These are phyloP conservation scores for Strobilomyces echinocephalus DNA, from an alignment of 768 basidiomycete genomes.

Conservation along the genomic window DNA sequence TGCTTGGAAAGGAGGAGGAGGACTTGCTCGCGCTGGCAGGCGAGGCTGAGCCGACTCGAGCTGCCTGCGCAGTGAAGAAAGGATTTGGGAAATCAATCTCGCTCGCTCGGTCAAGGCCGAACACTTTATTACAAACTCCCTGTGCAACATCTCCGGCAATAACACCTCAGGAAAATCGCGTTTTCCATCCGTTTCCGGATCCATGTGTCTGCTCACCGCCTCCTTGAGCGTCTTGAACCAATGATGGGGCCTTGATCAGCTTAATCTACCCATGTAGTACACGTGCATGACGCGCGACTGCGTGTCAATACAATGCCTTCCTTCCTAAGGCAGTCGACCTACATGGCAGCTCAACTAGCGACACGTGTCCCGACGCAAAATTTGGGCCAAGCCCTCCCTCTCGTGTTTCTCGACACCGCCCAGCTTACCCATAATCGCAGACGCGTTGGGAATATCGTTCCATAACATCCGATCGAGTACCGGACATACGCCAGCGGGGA, in stretches of 20 bases:
- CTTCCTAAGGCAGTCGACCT: no score
- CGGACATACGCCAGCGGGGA: not conserved
- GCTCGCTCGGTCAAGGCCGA: slow-evolving; percentile 30
- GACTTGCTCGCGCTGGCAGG: slow-evolving; percentile 15
- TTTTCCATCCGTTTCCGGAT: not conserved
- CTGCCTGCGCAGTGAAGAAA: slow-evolving; percentile 28
- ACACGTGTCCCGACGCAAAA: no score
- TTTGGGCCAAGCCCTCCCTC: no score
- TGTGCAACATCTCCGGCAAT: slow-evolving; percentile 17
- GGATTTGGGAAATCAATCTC: slow-evolving; percentile 31
- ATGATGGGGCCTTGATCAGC: not conserved
- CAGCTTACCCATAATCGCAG: not conserved
- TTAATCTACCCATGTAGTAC: not conserved
- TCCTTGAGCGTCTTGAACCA: not conserved
- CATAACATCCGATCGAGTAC: not conserved
- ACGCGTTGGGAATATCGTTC: not conserved
- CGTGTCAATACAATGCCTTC: no score
- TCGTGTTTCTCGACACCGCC: no score
- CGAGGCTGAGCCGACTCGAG: slow-evolving; percentile 18
- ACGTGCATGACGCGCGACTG: not conserved
- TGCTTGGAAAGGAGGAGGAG: slow-evolving; percentile 7
- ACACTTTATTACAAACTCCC: not conserved
- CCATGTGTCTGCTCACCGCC: not conserved
- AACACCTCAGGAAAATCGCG: no score
- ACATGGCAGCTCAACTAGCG: no score